Evolutionary conservation across 2,329 filamentous ascomycete genomes (phyloP), one percentile per base, ranked within the genome.

Genomic region (Venturia effusa): DNA sequence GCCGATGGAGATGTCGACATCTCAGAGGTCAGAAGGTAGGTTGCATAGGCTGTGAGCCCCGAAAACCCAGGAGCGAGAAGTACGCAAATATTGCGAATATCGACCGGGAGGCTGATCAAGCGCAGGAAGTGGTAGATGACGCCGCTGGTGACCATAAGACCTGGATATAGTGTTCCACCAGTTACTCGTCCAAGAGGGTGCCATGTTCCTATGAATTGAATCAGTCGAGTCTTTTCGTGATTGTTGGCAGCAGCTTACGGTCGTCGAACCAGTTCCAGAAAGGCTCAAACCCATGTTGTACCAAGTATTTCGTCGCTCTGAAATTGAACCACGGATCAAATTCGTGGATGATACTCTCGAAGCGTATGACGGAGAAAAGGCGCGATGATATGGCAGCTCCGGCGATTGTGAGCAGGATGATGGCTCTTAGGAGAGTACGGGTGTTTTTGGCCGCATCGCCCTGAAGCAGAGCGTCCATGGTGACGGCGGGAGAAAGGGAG

Each of bases 191-290:
- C 94, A 67, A 99, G 88, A 71, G 94, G 94, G 78, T 99, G 93
- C 94, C 94, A 99, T 85, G 94, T 99, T 81, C 85, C 85, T 87
- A 67, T 61, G 10, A n/a, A 30, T 30, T 67, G 61, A 61, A 64
- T 30, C 61, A 30, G 37, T 30, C 64, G 27, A 43, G 32, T 34
- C 61, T 37, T 39, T 65, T 40, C 61, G 59, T 32, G 63, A 59
- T 32, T 59, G 34, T 64, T 43, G 41, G 27, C 62, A 64, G 55
- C 40, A 59, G 74, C 84, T 68, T 81, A 88, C 94, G 88, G 81
- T 99, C 94, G 78, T 99, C 94, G 74, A 99, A 99, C 94, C 94
- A 99, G 77, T 99, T 93, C 94, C 94, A 99, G 76, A 99, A 99
- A 77, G 89, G 92, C 78, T 96, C 95, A 80, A 99, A 97, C 71